Conservation (phyloP, 2,329 filamentous ascomycete genomes). For the Sphaerulina musiva region DNA sequence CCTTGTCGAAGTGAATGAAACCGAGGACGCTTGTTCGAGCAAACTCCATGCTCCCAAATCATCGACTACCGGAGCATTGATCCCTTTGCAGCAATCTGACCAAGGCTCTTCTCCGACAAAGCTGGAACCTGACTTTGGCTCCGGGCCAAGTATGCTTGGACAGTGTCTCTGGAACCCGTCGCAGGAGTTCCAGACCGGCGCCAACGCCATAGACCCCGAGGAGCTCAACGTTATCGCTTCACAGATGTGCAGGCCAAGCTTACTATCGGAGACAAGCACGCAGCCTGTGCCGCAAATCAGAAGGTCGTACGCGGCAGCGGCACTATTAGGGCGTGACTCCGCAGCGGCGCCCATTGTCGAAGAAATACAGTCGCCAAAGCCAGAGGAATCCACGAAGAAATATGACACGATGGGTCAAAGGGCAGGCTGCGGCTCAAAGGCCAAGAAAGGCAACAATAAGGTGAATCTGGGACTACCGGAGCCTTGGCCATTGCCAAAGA, state of each 20-base stretch:
- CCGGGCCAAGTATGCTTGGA: too few relatives aligned
- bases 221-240: too few relatives aligned
- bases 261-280: too few relatives aligned
- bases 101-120: not conserved
- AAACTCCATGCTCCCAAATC: not conserved
- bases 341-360: conserved; percentile 8
- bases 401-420: conserved; percentile 18
- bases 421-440: conserved; percentile 8
- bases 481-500: conserved; percentile 6
- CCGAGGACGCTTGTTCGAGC: not conserved
- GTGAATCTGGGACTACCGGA: conserved; percentile 11
- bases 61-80: not conserved
- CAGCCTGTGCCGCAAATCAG: too few relatives aligned
- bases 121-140: not conserved
- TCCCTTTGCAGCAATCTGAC: not conserved
- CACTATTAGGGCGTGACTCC: not conserved
- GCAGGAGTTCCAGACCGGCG: too few relatives aligned
- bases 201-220: too few relatives aligned
- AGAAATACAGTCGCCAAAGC: conserved; percentile 5
- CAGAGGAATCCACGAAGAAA: conserved; percentile 5
- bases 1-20: not conserved
- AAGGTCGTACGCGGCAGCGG: not conserved
- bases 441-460: conserved; percentile 9
- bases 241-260: too few relatives aligned
- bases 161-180: too few relatives aligned